Evolutionary conservation across 1,284 basidiomycete genomes (phyloP).

Genomic region (Farysia itapuensis): DNA sequence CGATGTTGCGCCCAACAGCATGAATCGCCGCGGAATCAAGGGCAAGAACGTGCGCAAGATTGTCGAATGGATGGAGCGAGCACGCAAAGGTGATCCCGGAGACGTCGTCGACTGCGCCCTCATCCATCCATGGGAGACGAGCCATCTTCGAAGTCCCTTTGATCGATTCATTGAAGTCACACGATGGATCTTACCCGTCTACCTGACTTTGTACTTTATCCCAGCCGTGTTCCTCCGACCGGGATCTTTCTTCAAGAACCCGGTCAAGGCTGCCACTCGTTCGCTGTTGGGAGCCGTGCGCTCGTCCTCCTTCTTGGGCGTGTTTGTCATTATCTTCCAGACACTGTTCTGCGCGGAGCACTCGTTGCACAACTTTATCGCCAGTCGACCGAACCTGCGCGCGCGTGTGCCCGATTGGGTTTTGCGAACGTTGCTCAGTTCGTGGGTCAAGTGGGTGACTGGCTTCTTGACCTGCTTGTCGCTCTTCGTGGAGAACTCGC

Average conservation of each 20-base stretch:
- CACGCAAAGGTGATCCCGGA: conserved; percentile 26
- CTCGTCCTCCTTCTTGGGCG: conserved; percentile 84
- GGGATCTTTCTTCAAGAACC: conserved; percentile 49
- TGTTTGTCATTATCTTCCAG: conserved; percentile 86
- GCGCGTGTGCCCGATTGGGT: conserved; percentile 62
- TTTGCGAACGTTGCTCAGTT: conserved; percentile 68
- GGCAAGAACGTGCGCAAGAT: conserved; percentile 44
- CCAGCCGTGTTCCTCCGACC: conserved; percentile 64
- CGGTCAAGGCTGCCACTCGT: conserved; percentile 55
- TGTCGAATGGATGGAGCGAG: conserved; percentile 43
- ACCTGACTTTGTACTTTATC: conserved; percentile 86
- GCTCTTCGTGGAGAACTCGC: conserved; percentile 82
- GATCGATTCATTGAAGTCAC: conserved; percentile 80
- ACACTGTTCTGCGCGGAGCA: conserved; percentile 76
- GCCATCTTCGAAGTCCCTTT: conserved; percentile 70
- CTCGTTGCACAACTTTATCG: conserved; percentile 63
- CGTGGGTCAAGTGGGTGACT: conserved; percentile 68
- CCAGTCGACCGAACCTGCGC: conserved; percentile 12
- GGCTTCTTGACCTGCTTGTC: conserved; percentile 77
- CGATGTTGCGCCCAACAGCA: conserved; percentile 31
- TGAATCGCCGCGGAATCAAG: conserved; percentile 47
- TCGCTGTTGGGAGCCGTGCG: conserved; percentile 75
- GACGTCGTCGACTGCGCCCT: conserved; percentile 53
- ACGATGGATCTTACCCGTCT: conserved; percentile 74
- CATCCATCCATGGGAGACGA: conserved; percentile 78